Evolutionary conservation across 371 early-diverging fungal genomes (phyloP).

Genomic region (Entomophthora muscae): DNA sequence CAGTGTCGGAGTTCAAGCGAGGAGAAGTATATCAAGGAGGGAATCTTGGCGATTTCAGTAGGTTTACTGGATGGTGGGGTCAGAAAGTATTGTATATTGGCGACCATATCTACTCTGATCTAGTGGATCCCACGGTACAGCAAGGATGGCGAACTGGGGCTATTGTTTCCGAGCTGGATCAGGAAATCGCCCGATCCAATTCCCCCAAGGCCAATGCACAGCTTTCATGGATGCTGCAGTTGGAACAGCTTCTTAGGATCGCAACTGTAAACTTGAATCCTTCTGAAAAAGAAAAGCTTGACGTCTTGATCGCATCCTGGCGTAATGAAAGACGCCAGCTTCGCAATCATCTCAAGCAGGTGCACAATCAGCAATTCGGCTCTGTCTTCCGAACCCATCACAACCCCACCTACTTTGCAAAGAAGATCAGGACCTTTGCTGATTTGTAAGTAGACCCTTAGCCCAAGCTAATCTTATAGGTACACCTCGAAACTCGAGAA

Average conservation of each 20-base stretch:
- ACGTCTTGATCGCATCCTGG: conserved; percentile 25
- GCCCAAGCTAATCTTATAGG: conserved; percentile 12
- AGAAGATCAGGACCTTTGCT: conserved; percentile 31
- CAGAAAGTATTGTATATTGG: conserved; percentile 46
- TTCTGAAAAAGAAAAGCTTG: conserved; percentile 14
- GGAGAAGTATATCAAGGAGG: conserved; percentile 45
- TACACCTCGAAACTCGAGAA: conserved; percentile 39
- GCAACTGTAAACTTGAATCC: conserved; percentile 20
- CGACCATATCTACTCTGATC: conserved; percentile 45
- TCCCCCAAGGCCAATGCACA: conserved; percentile 2
- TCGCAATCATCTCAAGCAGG: conserved; percentile 24
- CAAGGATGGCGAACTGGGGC: conserved; percentile 56
- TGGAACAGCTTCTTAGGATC: conserved; percentile 31
- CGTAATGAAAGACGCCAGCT: conserved; percentile 23
- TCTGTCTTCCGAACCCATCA: conserved; percentile 41
- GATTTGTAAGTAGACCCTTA: conserved; percentile 16
- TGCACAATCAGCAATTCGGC: conserved; percentile 42
- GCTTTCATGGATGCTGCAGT: conserved; percentile 27
- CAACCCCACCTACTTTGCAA: conserved; percentile 41
- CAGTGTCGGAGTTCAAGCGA: conserved; percentile 26
- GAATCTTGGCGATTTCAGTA: conserved; percentile 31
- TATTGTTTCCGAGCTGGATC: conserved; percentile 36
- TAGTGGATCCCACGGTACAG: conserved; percentile 38
- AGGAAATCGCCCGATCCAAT: conserved; percentile 30
- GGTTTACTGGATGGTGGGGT: conserved; percentile 36